Evolutionary conservation across 2,329 filamentous ascomycete genomes (phyloP).

Genomic region (Colletotrichum spinosum): DNA sequence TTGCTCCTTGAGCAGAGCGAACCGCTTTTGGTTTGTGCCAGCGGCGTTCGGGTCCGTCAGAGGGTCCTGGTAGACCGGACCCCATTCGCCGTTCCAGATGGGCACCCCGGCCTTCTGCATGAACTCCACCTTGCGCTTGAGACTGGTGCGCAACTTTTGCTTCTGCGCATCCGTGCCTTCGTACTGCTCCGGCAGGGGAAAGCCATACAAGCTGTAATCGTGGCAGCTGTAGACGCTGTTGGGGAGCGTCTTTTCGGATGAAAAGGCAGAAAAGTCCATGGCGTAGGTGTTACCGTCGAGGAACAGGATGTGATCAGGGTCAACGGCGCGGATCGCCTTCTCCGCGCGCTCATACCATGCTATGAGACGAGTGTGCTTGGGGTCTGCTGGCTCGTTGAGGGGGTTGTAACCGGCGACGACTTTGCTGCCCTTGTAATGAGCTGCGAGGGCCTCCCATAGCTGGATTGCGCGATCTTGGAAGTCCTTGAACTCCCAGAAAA

Average conservation of each 20-base stretch:
- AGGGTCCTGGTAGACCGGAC: conserved; percentile 58
- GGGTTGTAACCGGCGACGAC: conserved; percentile 56
- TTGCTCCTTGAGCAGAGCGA: conserved; percentile 55
- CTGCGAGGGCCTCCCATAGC: conserved; percentile 56
- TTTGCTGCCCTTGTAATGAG: conserved; percentile 55
- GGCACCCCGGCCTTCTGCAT: conserved; percentile 54
- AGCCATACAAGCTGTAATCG: conserved; percentile 65
- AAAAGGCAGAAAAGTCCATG: conserved; percentile 60
- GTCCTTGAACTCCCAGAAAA: conserved; percentile 60
- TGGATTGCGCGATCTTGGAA: conserved; percentile 58
- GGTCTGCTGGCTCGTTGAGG: conserved; percentile 40
- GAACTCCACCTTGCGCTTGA: conserved; percentile 56
- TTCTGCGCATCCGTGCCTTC: conserved; percentile 55
- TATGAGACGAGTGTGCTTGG: conserved; percentile 46
- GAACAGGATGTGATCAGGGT: conserved; percentile 57
- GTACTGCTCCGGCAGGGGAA: conserved; percentile 55
- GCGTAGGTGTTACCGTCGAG: conserved; percentile 60
- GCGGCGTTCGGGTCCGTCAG: conserved; percentile 50
- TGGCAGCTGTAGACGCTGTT: conserved; percentile 65
- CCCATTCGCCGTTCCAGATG: conserved; percentile 65
- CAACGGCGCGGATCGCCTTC: conserved; percentile 47
- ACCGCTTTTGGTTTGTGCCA: conserved; percentile 54
- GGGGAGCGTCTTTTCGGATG: conserved; percentile 53
- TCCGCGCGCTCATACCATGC: conserved; percentile 51
- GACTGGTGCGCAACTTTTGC: conserved; percentile 50